Conservation (phyloP, 257 asterid species). For the Fraxinus excelsior region DNA sequence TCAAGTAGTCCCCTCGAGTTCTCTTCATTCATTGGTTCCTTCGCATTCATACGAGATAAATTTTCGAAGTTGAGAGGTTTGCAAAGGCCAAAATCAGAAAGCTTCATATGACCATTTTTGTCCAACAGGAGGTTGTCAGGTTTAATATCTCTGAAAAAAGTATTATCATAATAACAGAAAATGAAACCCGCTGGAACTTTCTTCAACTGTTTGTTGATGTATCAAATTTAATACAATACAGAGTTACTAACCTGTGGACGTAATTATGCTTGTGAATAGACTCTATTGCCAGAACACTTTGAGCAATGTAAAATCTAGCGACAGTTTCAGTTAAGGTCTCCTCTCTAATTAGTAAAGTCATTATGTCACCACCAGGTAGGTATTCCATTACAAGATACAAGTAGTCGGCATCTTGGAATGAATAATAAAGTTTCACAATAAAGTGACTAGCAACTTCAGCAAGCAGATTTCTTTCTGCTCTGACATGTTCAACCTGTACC, state of each 20-base stretch:
- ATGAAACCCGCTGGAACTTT: neutral
- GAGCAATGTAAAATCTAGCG: constrained; percentile 78
- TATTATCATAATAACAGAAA: neutral
- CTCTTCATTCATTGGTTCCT: constrained; percentile 25
- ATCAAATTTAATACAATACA: neutral
- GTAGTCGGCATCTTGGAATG: constrained; percentile 87
- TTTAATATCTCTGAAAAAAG: constrained; percentile 63
- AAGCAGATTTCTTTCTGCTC: constrained; percentile 87
- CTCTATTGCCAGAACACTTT: constrained; percentile 81
- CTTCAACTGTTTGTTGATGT: neutral
- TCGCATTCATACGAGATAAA: constrained; percentile 33
- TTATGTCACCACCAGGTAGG: constrained; percentile 92
- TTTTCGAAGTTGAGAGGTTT: constrained; percentile 58
- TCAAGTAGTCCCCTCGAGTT: constrained; percentile 7
- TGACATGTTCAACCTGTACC: constrained; percentile 83
- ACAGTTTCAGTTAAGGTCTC: constrained; percentile 84
- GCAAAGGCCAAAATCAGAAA: constrained; percentile 87
- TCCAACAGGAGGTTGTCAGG: constrained; percentile 82
- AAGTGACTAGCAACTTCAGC: constrained; percentile 79
- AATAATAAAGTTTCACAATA: constrained; percentile 80
- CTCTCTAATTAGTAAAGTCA: constrained; percentile 90
- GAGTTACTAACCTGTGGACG: constrained; percentile 41
- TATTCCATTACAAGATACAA: constrained; percentile 91
- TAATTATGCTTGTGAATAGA: constrained; percentile 78
- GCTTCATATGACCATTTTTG: constrained; percentile 68